Conservation (phyloP, 139 green algal species). For the Volvox reticuliferus region DNA sequence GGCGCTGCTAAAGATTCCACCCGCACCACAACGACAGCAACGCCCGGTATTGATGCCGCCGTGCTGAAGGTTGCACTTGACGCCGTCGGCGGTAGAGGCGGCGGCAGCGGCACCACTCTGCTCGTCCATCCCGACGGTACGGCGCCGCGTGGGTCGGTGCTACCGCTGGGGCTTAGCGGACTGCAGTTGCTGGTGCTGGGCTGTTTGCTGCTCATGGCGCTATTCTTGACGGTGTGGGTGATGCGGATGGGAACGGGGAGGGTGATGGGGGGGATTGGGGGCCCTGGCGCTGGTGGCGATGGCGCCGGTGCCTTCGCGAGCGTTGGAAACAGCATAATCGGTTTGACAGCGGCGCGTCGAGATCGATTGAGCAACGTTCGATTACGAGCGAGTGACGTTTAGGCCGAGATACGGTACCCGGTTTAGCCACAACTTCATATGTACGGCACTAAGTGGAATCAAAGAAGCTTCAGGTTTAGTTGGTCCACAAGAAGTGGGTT, state of each 20-base stretch:
- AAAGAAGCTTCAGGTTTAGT: too few species aligned
- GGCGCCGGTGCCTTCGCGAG: not conserved
- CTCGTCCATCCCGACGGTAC: conserved; percentile 14
- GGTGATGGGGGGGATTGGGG: not conserved
- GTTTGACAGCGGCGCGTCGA: not conserved
- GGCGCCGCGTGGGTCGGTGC: not conserved
- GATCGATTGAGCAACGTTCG: not conserved
- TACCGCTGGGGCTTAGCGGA: not conserved
- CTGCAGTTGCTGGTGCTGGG: conserved; percentile 10
- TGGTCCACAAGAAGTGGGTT: too few species aligned
- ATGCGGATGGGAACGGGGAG: not conserved
- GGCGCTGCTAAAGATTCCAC: not conserved
- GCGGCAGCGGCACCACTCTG: not conserved
- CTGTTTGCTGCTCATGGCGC: not conserved
- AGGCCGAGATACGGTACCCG: too few species aligned
- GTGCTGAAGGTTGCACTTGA: not conserved
- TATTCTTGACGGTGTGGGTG: conserved; percentile 22
- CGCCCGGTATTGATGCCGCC: not conserved
- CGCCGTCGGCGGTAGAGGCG: not conserved
- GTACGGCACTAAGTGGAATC: too few species aligned
- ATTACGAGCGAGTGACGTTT: conserved; percentile 4
- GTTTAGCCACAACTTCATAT: too few species aligned
- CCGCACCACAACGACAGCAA: not conserved
- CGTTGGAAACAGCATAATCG: not conserved
- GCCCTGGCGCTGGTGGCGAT: not conserved